These are phyloP conservation scores for Lojkania enalia DNA, from an alignment of 2,329 filamentous ascomycete genomes.

Conservation along the genomic window DNA sequence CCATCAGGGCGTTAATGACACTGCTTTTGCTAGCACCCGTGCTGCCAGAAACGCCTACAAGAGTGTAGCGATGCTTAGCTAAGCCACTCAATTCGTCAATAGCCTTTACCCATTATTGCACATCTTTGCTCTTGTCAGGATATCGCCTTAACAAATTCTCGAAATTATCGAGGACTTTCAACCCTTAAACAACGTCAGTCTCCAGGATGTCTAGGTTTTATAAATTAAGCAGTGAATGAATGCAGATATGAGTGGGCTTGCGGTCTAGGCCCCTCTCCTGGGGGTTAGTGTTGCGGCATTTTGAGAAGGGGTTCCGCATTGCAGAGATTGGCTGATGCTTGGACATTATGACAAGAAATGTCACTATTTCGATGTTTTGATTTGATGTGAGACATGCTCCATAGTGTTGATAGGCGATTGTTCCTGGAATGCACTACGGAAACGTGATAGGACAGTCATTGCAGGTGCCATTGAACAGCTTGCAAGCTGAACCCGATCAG, in stretches of 20 bases:
- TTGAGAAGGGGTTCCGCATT: slow-evolving; percentile 11
- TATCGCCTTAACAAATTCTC: slow-evolving; percentile 34
- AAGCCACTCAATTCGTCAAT: slow-evolving; percentile 49
- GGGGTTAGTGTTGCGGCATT: not conserved
- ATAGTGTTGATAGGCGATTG: not conserved
- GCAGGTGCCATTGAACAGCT: not conserved
- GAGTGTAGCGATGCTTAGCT: slow-evolving; percentile 46
- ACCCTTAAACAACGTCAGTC: slow-evolving; percentile 43
- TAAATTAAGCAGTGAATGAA: slow-evolving; percentile 41
- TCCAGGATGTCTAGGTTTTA: slow-evolving; percentile 43
- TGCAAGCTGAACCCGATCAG: no score
- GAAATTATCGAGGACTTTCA: slow-evolving; percentile 43
- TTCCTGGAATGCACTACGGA: no score
- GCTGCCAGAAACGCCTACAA: slow-evolving; percentile 64
- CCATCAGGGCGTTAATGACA: slow-evolving; percentile 65
- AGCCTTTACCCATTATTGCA: slow-evolving; percentile 45
- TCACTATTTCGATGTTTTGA: not conserved
- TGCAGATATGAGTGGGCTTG: slow-evolving; percentile 15
- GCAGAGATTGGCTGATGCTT: not conserved
- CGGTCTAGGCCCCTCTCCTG: slow-evolving; percentile 7
- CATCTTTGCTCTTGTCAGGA: slow-evolving; percentile 29
- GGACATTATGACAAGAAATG: no score
- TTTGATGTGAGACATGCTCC: not conserved
- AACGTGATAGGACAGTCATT: not conserved
- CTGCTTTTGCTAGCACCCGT: slow-evolving; percentile 66